A percentile compares a stretch with the other conserved stretches of the same genome.
Evolutionary conservation across 2,329 filamentous ascomycete genomes (phyloP).

Genomic region (Talaromyces amestolkiae): DNA sequence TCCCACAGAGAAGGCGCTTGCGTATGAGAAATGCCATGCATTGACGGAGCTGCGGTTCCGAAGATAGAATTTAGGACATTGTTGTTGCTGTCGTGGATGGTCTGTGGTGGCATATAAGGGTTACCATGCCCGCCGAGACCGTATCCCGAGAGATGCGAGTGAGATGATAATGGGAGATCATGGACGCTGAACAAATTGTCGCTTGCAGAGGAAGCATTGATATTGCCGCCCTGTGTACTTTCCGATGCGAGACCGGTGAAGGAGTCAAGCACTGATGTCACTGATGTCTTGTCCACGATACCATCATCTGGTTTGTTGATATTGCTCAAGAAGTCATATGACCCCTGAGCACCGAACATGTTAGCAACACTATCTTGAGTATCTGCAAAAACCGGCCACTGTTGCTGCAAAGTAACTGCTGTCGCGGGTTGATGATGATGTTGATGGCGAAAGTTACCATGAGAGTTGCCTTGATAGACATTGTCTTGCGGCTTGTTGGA

Average conservation of each 20-base stretch:
- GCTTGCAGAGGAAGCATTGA: constrained; percentile 30
- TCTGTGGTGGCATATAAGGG: constrained; percentile 36
- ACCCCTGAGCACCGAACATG: constrained; percentile 33
- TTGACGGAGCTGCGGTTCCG: constrained; percentile 29
- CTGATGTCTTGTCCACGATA: constrained; percentile 34
- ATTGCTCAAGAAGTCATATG: constrained; percentile 36
- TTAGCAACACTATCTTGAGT: constrained; percentile 35
- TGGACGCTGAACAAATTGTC: constrained; percentile 37
- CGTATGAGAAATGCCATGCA: constrained; percentile 36
- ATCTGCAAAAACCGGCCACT: constrained; percentile 37
- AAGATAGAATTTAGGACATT: constrained; percentile 35
- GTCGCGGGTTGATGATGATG: constrained; percentile 16
- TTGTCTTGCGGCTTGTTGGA: constrained; percentile 32
- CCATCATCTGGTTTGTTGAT: constrained; percentile 37
- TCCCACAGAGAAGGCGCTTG: constrained; percentile 31
- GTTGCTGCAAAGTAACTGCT: constrained; percentile 30
- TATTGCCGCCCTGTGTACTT: constrained; percentile 31
- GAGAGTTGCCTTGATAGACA: constrained; percentile 32
- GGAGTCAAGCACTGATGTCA: constrained; percentile 37
- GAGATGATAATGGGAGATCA: constrained; percentile 35
- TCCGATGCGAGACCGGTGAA: constrained; percentile 33
- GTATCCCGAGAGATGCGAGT: constrained; percentile 32
- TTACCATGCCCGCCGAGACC: constrained; percentile 30
- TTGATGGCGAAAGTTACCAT: constrained; percentile 31
- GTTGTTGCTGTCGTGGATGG: constrained; percentile 32